These are phyloP conservation scores for Colletotrichum theobromicola DNA, from an alignment of 2,329 filamentous ascomycete species.

Conservation along the genomic window DNA sequence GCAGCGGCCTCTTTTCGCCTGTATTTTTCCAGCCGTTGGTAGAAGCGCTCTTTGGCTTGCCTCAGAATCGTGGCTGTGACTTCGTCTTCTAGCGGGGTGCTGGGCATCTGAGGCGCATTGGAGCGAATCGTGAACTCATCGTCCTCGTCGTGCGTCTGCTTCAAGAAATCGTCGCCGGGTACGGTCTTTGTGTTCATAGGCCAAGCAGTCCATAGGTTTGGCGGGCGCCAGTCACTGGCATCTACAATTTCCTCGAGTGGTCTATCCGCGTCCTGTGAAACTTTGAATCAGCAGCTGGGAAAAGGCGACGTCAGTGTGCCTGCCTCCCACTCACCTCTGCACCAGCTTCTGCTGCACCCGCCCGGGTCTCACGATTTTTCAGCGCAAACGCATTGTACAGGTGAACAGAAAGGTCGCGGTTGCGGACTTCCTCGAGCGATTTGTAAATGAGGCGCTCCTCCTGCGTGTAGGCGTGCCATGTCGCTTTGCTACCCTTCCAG, in stretches of 20 bases:
- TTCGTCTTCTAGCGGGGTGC: slow-evolving; percentile 71
- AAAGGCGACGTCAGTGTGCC: not conserved
- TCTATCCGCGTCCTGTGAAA: not conserved
- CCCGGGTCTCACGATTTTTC: slow-evolving; percentile 49
- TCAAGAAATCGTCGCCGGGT: slow-evolving; percentile 60
- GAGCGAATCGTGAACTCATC: slow-evolving; percentile 57
- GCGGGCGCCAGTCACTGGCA: slow-evolving; percentile 50
- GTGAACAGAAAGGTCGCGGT: slow-evolving; percentile 75
- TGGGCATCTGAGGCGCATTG: slow-evolving; percentile 51
- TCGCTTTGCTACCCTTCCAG: slow-evolving; percentile 69
- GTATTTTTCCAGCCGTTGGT: slow-evolving; percentile 35
- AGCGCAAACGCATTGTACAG: slow-evolving; percentile 80
- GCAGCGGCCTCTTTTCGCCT: not conserved
- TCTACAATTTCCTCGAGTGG: slow-evolving; percentile 27
- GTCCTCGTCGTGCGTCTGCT: slow-evolving; percentile 48
- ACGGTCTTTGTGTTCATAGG: slow-evolving; percentile 70
- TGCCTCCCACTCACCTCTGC: not conserved
- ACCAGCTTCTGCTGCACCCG: not conserved
- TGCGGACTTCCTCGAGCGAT: slow-evolving; percentile 67
- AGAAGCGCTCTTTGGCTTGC: slow-evolving; percentile 70
- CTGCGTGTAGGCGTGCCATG: slow-evolving; percentile 69
- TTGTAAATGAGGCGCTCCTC: slow-evolving; percentile 67
- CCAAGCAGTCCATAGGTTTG: slow-evolving; percentile 83
- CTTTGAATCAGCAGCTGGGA: not conserved
- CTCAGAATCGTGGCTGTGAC: slow-evolving; percentile 70